These are phyloP conservation scores for Coemansia sp. DNA, from an alignment of 192 early-diverging fungal species.

Conservation along the genomic window DNA sequence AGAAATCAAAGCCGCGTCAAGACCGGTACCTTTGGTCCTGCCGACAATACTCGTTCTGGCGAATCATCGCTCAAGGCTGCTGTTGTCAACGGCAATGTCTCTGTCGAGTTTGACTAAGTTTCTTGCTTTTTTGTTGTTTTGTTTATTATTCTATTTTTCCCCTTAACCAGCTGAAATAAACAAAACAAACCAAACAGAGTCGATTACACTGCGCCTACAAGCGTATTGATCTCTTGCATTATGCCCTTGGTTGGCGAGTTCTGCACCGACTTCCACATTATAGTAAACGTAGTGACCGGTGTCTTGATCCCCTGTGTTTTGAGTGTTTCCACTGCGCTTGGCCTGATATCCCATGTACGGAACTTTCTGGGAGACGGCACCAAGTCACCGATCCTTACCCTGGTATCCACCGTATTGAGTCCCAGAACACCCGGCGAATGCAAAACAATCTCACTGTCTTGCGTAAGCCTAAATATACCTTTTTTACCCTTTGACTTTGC, in stretches of 20 bases:
- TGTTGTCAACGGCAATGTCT: slow-evolving; percentile 38
- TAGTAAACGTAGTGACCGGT: slow-evolving; percentile 39
- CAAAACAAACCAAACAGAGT: neutral
- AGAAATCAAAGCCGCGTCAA: slow-evolving; percentile 38
- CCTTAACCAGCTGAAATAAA: neutral
- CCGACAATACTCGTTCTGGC: slow-evolving; percentile 22
- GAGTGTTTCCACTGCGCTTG: slow-evolving; percentile 7
- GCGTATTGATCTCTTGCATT: slow-evolving; percentile 44
- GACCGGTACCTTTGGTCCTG: slow-evolving; percentile 47
- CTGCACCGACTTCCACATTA: slow-evolving; percentile 42
- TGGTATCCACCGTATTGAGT: slow-evolving; percentile 23
- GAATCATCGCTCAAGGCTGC: slow-evolving; percentile 31
- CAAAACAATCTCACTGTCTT: slow-evolving; percentile 35
- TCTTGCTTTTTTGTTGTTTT: neutral
- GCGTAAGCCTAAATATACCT: neutral
- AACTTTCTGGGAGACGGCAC: slow-evolving; percentile 21
- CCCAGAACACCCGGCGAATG: slow-evolving; percentile 46
- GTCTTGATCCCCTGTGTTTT: slow-evolving; percentile 12
- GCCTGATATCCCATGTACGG: slow-evolving; percentile 47
- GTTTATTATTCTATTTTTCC: neutral
- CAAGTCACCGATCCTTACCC: slow-evolving; percentile 31
- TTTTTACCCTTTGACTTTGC: slow-evolving; percentile 1
- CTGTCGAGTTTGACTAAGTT: slow-evolving; percentile 41
- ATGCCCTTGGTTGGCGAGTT: slow-evolving; percentile 20
- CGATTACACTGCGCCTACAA: slow-evolving; percentile 21